phyloP scores from a whole-genome alignment of 1,284 basidiomycete species.

The Inonotus obliquus region DNA sequence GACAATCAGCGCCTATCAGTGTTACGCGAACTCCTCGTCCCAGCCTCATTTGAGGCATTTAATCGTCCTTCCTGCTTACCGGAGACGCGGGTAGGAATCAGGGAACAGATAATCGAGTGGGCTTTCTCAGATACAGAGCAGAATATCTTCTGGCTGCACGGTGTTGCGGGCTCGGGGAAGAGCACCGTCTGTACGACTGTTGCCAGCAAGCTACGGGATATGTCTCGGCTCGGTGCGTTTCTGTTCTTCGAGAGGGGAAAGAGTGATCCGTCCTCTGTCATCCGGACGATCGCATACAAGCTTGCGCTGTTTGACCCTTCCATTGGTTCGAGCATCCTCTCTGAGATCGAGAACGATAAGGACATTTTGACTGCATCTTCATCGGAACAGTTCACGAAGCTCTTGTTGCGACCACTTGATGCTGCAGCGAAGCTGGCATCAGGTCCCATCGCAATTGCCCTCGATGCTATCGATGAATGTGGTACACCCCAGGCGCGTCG shows the following conservation, averaged over 20 bases:
- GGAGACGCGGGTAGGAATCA: not conserved
- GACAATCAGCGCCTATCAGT: too few relatives aligned
- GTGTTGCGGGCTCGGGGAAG: conserved; percentile 3
- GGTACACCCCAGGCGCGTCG: conserved; percentile 21
- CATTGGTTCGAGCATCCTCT: not conserved
- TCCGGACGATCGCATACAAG: conserved; percentile 22
- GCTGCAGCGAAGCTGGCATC: not conserved
- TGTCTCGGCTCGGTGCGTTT: conserved; percentile 10
- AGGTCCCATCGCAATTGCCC: conserved; percentile 2
- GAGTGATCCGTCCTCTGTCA: conserved; percentile 18
- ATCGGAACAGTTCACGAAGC: not conserved
- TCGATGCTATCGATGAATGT: conserved; percentile 11
- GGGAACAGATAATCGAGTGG: not conserved
- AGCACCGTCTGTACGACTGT: not conserved
- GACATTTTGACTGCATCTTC: not conserved
- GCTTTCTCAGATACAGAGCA: not conserved
- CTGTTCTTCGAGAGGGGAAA: conserved; percentile 19
- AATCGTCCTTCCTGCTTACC: not conserved
- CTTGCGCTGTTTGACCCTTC: conserved; percentile 19
- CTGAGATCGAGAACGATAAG: not conserved
- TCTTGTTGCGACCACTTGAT: not conserved
- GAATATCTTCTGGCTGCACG: not conserved
- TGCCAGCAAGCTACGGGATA: not conserved
- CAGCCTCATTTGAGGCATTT: not conserved
- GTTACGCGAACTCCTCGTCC: conserved; percentile 9